Conservation (phyloP, 495 filamentous ascomycete genomes). For the Lasiosphaeria hispida region DNA sequence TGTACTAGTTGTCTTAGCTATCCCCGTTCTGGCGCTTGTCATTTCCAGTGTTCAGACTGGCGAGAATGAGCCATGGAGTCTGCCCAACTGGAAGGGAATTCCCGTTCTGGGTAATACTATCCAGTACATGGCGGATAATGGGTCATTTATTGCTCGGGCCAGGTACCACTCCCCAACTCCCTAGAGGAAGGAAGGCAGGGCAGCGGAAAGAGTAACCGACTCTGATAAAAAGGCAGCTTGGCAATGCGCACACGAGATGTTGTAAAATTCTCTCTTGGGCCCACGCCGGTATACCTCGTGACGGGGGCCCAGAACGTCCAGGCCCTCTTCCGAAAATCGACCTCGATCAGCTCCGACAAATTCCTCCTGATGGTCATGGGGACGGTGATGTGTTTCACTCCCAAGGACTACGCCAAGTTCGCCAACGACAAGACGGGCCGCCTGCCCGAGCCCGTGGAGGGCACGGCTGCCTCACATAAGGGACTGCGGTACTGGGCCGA, state of each 20-base stretch:
- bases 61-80: background rate
- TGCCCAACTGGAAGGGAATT: slow-evolving; percentile 11
- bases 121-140: slow-evolving; percentile 6
- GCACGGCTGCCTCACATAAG: background rate
- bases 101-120: slow-evolving; percentile 5
- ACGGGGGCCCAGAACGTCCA: slow-evolving; percentile 2
- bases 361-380: slow-evolving; percentile 4
- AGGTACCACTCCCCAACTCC: background rate
- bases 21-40: background rate
- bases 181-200: no score
- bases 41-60: background rate
- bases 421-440: slow-evolving; percentile 6
- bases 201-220: no score
- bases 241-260: slow-evolving; percentile 1
- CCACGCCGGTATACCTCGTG: background rate
- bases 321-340: slow-evolving; percentile 6
- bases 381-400: slow-evolving; percentile 3
- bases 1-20: no score
- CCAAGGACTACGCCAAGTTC: slow-evolving; percentile 1
- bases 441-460: slow-evolving; percentile 8
- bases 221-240: background rate
- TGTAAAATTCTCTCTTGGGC: slow-evolving; percentile 5
- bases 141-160: background rate
- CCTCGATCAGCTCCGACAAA: slow-evolving; percentile 4
- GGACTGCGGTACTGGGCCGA: slow-evolving; percentile 6